Evolutionary conservation across 208 protist species (phyloP).

Genomic region (Porcisia hertigi): DNA sequence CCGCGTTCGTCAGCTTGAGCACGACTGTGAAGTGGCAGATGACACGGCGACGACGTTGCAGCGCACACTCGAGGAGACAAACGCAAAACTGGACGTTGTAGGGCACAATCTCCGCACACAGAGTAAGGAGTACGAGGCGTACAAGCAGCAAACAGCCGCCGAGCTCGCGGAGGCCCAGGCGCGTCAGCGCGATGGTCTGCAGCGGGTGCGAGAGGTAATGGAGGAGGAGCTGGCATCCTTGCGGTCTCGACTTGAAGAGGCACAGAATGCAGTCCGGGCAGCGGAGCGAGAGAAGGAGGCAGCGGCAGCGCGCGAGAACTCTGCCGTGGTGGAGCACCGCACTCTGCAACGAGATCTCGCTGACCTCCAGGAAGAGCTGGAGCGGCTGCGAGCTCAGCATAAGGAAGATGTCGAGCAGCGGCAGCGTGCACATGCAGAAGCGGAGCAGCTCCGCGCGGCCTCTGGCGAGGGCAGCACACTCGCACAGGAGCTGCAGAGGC

Average conservation of each 20-base stretch:
- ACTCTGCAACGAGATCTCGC: slow-evolving; percentile 35
- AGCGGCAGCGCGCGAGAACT: slow-evolving; percentile 33
- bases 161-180: slow-evolving; percentile 24
- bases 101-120: slow-evolving; percentile 16
- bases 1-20: slow-evolving; percentile 40
- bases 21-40: slow-evolving; percentile 31
- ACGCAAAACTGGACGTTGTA: slow-evolving; percentile 13
- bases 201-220: slow-evolving; percentile 42
- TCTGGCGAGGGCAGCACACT: slow-evolving; percentile 31
- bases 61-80: slow-evolving; percentile 35
- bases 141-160: slow-evolving; percentile 18
- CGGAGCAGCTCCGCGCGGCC: slow-evolving; percentile 30
- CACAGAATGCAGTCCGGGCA: slow-evolving; percentile 32
- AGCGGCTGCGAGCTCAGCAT: slow-evolving; percentile 28
- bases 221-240: slow-evolving; percentile 48
- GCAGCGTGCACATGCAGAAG: slow-evolving; percentile 35
- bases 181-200: slow-evolving; percentile 34
- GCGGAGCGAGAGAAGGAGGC: slow-evolving; percentile 49
- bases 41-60: slow-evolving; percentile 24
- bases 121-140: slow-evolving; percentile 13
- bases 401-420: slow-evolving; percentile 30
- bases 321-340: slow-evolving; percentile 24
- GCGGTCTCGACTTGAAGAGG: slow-evolving; percentile 40
- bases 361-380: slow-evolving; percentile 26
- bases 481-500: slow-evolving; percentile 28